Conservation (phyloP, 306 rosid genomes). For the Lithocarpus polystachyus region DNA sequence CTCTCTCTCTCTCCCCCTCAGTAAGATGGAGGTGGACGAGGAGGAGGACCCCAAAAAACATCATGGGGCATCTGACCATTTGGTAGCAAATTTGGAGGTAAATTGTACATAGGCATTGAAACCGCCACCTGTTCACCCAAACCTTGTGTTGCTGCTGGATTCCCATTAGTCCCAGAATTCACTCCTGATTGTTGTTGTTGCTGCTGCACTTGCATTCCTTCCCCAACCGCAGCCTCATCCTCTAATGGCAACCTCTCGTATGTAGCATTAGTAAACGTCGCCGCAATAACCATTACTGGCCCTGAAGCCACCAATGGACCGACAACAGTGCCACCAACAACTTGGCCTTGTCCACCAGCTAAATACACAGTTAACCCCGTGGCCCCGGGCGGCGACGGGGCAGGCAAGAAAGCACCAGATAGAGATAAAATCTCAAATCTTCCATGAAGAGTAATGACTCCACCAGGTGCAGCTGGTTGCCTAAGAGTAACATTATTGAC, state of each 20-base stretch:
- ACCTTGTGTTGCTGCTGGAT: conserved; percentile 42
- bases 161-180: conserved; percentile 27
- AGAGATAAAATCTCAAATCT: conserved; percentile 73
- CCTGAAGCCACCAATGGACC: conserved; percentile 73
- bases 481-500: conserved; percentile 67
- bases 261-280: conserved; percentile 73
- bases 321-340: conserved; percentile 66
- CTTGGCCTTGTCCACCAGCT: conserved; percentile 73
- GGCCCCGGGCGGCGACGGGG: conserved; percentile 75
- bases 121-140: conserved; percentile 38
- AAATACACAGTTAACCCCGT: conserved; percentile 61
- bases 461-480: conserved; percentile 59
- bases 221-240: conserved; percentile 43
- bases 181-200: conserved; percentile 27
- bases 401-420: conserved; percentile 72
- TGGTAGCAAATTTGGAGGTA: conserved; percentile 62
- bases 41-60: conserved; percentile 67
- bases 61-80: conserved; percentile 72
- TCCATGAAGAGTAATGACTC: conserved; percentile 54
- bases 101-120: conserved; percentile 50
- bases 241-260: conserved; percentile 71
- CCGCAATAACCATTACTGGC: conserved; percentile 71
- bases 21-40: conserved; percentile 68
- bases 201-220: conserved; percentile 37
- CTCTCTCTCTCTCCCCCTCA: conserved; percentile 3